Percentiles rank a stretch among this genome's conserved stretches.
These are phyloP conservation scores for Cutaneotrichosporon sp. DNA, from an alignment of 1,284 basidiomycete species.

Conservation along the genomic window DNA sequence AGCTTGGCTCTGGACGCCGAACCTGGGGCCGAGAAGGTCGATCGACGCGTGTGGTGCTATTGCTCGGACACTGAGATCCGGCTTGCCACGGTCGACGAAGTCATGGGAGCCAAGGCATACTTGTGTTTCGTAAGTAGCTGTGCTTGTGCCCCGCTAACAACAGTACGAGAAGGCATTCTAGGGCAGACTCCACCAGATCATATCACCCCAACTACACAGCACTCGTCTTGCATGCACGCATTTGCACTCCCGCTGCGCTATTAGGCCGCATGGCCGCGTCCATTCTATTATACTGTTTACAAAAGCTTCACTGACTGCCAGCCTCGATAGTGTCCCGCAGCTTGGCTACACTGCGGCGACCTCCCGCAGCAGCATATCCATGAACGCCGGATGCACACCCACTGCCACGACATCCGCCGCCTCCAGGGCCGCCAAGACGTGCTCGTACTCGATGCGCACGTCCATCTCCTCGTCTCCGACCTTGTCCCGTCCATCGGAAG, in stretches of 20 bases:
- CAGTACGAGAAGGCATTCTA: slow-evolving; percentile 21
- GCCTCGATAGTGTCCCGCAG: too few relatives aligned
- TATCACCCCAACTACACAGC: not conserved
- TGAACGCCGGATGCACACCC: slow-evolving; percentile 8
- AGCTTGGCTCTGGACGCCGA: not conserved
- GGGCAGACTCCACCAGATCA: not conserved
- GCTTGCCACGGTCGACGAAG: slow-evolving; percentile 75
- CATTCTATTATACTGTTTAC: not conserved
- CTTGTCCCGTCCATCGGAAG: not conserved
- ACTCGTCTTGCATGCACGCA: slow-evolving; percentile 3
- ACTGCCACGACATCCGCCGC: not conserved
- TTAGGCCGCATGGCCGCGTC: too few relatives aligned
- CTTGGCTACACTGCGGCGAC: not conserved
- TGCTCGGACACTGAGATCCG: slow-evolving; percentile 73
- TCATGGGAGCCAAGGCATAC: slow-evolving; percentile 83
- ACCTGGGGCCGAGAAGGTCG: slow-evolving; percentile 5
- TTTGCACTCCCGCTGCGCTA: too few relatives aligned
- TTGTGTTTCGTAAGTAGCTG: slow-evolving; percentile 52
- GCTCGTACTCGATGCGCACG: not conserved
- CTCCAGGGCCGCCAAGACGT: not conserved
- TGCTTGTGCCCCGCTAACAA: not conserved
- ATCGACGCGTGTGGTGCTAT: slow-evolving; percentile 75
- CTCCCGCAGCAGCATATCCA: slow-evolving; percentile 9
- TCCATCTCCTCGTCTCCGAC: not conserved
- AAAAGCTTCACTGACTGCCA: not conserved